Base-by-base conservation (phyloP, 2,329 filamentous ascomycete species). In the Alternaria brassicicola region DNA sequence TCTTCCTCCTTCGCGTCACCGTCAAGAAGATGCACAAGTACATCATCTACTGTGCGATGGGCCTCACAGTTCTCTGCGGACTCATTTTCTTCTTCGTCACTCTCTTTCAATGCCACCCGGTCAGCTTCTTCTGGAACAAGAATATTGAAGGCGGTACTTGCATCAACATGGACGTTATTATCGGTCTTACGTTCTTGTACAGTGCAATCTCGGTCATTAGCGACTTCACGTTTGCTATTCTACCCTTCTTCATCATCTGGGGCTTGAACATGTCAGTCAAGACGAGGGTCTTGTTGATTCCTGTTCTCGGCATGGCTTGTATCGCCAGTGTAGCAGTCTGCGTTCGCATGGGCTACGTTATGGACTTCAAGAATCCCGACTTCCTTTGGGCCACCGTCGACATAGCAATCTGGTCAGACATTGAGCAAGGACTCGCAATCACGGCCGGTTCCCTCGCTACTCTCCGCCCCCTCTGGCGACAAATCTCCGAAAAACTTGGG, bases 201-300 rank as follows among this genome's bases (percentile, higher is more conserved):
- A 81, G 81, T 38, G 77, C 76, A 19, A 68, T 84, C 28, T 79
- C 76, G 25, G 80, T 80, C 6, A 56, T 80, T 5, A 79, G 76
- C 41, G 83, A 86, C 60, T 81, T 82, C 72, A 77, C 78, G 1
- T 76, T 85, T 12, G 83, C 80, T 2, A 66, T 83, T 3, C 67
- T 86, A 4, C 84, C 84, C 0, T 76, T 84, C 6, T 78, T 79
- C 12, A 78, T 86, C 36, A 74, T 86, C 0, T 84, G 82, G 81
- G 73, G 80, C 19, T 75, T 85, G 33, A 79, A 82, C 56, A 82
- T 86, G 73, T 80, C 80, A 39, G 69, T 69, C 36, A 75, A 77
- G 35, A 82, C 80, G 3, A 85, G 84, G 63, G 51, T 79, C 6
- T 74, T 79, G 15, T 76, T 86, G 26, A 79, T 78, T 4, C 63